Percentiles rank a stretch among this genome's conserved stretches.
Evolutionary conservation across 108 stramenopile species (phyloP).

Genomic region (Skeletonema marinoi): DNA sequence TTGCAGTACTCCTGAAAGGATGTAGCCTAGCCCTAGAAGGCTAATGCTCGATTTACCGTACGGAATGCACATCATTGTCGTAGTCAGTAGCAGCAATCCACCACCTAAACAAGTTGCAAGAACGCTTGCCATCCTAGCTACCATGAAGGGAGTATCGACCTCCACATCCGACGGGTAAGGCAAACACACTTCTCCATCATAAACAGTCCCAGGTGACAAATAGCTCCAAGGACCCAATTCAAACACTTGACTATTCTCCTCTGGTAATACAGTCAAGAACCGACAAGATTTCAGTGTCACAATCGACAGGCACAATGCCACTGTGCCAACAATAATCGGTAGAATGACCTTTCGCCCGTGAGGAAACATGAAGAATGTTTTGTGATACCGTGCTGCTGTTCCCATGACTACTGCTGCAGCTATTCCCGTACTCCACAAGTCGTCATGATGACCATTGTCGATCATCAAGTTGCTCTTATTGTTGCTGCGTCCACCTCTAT

Average conservation of each 20-base stretch:
- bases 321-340: constrained; percentile 18
- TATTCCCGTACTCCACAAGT: constrained; percentile 35
- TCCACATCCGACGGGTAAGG: constrained; percentile 22
- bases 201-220: constrained; percentile 6
- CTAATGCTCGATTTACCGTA: constrained; percentile 8
- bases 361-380: constrained; percentile 40
- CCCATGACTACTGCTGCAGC: constrained; percentile 38
- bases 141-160: constrained; percentile 20
- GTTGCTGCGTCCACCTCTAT: not conserved
- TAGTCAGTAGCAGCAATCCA: constrained; percentile 29
- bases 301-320: constrained; percentile 24
- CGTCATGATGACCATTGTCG: not conserved
- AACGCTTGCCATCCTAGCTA: constrained; percentile 19
- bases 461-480: not conserved
- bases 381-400: constrained; percentile 26
- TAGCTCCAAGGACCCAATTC: constrained; percentile 39
- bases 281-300: constrained; percentile 21
- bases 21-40: constrained; percentile 12
- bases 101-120: constrained; percentile 28
- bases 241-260: constrained; percentile 17
- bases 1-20: constrained; percentile 6
- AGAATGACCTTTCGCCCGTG: constrained; percentile 28
- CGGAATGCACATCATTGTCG: constrained; percentile 32
- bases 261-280: constrained; percentile 34
- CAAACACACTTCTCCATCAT: constrained; percentile 23